Evolutionary conservation across 805 yeast genomes (phyloP).

Genomic region (Nematodospora valgi): DNA sequence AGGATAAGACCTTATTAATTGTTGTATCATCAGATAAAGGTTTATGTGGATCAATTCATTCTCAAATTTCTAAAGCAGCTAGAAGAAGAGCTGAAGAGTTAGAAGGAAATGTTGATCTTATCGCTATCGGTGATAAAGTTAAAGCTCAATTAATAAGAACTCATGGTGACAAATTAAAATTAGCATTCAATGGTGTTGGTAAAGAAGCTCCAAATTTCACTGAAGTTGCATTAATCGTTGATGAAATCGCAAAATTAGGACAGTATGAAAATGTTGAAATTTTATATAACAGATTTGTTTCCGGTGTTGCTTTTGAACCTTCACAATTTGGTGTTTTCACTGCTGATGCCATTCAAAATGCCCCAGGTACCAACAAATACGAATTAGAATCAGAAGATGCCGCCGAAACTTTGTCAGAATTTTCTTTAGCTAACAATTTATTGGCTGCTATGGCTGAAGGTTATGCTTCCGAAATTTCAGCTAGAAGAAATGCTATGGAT

Average conservation of each 20-base stretch:
- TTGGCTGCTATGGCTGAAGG: constrained; percentile 95
- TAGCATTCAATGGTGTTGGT: constrained; percentile 89
- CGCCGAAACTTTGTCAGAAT: constrained; percentile 75
- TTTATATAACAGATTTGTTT: constrained; percentile 80
- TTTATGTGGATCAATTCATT: constrained; percentile 96
- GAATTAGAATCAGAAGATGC: constrained; percentile 67
- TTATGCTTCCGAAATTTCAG: constrained; percentile 95
- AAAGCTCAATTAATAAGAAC: constrained; percentile 88
- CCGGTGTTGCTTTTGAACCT: constrained; percentile 91
- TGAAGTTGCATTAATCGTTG: constrained; percentile 87
- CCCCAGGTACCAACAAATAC: constrained; percentile 82
- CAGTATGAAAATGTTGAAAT: constrained; percentile 77
- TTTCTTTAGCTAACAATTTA: constrained; percentile 85
- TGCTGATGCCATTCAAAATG: constrained; percentile 67
- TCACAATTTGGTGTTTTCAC: constrained; percentile 62
- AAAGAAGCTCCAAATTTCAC: constrained; percentile 93
- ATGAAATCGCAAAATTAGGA: constrained; percentile 68
- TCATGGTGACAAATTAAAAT: constrained; percentile 60
- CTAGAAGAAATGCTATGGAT: constrained; percentile 99
- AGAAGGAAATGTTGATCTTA: constrained; percentile 68
- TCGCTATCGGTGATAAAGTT: constrained; percentile 91
- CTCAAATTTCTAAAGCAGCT: constrained; percentile 88
- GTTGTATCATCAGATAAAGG: constrained; percentile 97
- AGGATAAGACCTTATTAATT: constrained; percentile 70
- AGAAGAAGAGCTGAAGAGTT: constrained; percentile 61